Percentiles rank a stretch among this genome's conserved stretches.
phyloP scores from a whole-genome alignment of 2,329 filamentous ascomycete genomes.

The Taxawa tesnikishii region DNA sequence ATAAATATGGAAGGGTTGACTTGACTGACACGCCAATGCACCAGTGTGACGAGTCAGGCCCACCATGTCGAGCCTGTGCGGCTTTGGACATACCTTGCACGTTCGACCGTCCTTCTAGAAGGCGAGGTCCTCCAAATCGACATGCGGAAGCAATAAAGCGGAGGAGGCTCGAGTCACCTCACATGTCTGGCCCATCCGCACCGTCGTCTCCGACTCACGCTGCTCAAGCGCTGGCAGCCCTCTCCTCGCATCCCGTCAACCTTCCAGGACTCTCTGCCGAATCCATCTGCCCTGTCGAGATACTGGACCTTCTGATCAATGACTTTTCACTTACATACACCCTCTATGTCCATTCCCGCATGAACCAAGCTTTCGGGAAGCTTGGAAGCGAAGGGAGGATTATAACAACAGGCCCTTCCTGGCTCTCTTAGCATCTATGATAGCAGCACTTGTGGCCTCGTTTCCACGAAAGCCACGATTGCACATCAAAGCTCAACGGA shows the following conservation, averaged over 20 bases:
- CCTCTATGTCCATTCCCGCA: conserved; percentile 68
- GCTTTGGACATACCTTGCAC: conserved; percentile 56
- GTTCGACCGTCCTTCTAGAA: conserved; percentile 49
- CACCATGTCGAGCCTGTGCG: conserved; percentile 53
- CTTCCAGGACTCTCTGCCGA: conserved; percentile 42
- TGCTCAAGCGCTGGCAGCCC: conserved; percentile 38
- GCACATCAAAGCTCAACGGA: conserved; percentile 55
- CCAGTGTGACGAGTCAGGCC: conserved; percentile 54
- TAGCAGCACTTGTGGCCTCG: conserved; percentile 59
- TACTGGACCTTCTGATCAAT: conserved; percentile 58
- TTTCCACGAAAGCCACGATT: conserved; percentile 61
- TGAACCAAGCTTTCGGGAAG: conserved; percentile 62
- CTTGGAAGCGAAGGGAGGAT: conserved; percentile 56
- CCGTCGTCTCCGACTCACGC: conserved; percentile 41
- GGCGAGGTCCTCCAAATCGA: conserved; percentile 53
- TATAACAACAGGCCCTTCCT: conserved; percentile 54
- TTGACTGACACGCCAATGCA: neutral
- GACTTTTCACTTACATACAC: conserved; percentile 78
- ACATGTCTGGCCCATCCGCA: conserved; percentile 27
- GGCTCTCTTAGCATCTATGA: conserved; percentile 61
- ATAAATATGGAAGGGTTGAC: neutral
- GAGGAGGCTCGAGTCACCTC: conserved; percentile 38
- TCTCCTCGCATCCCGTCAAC: conserved; percentile 30
- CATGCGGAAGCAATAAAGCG: conserved; percentile 57
- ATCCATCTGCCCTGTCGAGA: conserved; percentile 56